These are phyloP conservation scores for Malassezia cuniculi DNA, from an alignment of 1,284 basidiomycete species.

Conservation along the genomic window DNA sequence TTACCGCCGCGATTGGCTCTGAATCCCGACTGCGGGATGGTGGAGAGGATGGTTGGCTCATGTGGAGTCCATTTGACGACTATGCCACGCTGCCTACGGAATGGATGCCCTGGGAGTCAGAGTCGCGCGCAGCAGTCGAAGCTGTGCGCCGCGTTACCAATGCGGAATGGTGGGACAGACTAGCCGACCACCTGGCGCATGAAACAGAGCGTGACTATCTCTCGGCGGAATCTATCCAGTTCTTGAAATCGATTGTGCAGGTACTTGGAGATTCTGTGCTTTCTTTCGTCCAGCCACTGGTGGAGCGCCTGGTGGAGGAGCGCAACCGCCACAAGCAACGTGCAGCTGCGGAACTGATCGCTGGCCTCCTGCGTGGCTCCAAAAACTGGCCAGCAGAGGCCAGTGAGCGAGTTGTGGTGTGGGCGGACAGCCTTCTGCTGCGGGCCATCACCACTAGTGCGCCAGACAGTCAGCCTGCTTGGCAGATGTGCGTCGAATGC, in stretches of 20 bases:
- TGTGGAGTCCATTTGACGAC: conserved; percentile 63
- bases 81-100: conserved; percentile 50
- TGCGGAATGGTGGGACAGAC: conserved; percentile 54
- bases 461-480: conserved; percentile 47
- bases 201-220: conserved; percentile 40
- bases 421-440: conserved; percentile 61
- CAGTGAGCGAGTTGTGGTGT: conserved; percentile 61
- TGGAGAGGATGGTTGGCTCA: conserved; percentile 67
- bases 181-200: conserved; percentile 39
- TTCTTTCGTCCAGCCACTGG: conserved; percentile 52
- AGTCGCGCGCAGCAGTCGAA: conserved; percentile 54
- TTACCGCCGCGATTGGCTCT: conserved; percentile 45
- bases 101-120: conserved; percentile 53
- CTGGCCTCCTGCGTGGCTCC: conserved; percentile 60
- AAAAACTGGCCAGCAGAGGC: conserved; percentile 72
- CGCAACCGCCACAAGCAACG: conserved; percentile 79
- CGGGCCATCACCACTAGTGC: conserved; percentile 54
- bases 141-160: conserved; percentile 53
- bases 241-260: conserved; percentile 50
- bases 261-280: conserved; percentile 53
- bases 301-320: conserved; percentile 55
- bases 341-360: conserved; percentile 72
- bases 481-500: conserved; percentile 48
- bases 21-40: conserved; percentile 60
- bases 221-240: conserved; percentile 46